A percentile compares a stretch with the other conserved stretches of the same genome.
Evolutionary conservation across 495 filamentous ascomycete species (phyloP).

Genomic region (Aspergillus conjunctus): DNA sequence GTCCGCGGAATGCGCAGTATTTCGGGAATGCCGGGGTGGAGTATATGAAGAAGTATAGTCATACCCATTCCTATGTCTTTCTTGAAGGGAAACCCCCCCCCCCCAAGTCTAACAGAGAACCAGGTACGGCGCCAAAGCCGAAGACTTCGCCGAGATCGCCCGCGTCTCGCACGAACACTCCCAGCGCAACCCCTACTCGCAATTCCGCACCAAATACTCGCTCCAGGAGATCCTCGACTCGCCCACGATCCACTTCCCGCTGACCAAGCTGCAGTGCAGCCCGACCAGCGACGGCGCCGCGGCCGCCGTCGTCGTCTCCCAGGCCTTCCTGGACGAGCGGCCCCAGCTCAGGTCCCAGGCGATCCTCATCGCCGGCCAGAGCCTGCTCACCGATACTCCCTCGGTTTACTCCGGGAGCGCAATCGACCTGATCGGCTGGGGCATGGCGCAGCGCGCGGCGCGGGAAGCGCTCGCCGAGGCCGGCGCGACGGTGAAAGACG

Average conservation of each 20-base stretch:
- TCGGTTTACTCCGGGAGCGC: conserved; percentile 71
- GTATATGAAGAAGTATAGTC: conserved; percentile 89
- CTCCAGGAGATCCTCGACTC: conserved; percentile 78
- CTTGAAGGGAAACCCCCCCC: too few relatives aligned
- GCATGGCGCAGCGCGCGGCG: conserved; percentile 75
- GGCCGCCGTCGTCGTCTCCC: conserved; percentile 85
- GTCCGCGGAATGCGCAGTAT: conserved; percentile 84
- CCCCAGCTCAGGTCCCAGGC: conserved; percentile 81
- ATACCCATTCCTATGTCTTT: too few relatives aligned
- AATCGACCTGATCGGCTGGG: conserved; percentile 86
- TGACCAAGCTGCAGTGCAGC: conserved; percentile 79
- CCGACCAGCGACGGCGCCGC: conserved; percentile 92
- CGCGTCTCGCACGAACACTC: conserved; percentile 91
- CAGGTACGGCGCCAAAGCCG: conserved; percentile 75
- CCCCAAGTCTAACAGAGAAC: too few relatives aligned
- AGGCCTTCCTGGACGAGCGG: conserved; percentile 80
- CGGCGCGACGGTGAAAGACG: conserved; percentile 61
- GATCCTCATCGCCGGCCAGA: conserved; percentile 84
- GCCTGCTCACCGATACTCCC: conserved; percentile 79
- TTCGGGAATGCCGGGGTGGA: conserved; percentile 96
- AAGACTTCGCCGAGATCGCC: conserved; percentile 94
- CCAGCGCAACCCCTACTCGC: conserved; percentile 90
- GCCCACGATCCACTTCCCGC: conserved; percentile 76
- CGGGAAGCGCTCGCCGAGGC: conserved; percentile 73
- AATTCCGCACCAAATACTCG: conserved; percentile 90